Conservation (phyloP, 805 yeast genomes). For the Isabelozyma heimii region DNA sequence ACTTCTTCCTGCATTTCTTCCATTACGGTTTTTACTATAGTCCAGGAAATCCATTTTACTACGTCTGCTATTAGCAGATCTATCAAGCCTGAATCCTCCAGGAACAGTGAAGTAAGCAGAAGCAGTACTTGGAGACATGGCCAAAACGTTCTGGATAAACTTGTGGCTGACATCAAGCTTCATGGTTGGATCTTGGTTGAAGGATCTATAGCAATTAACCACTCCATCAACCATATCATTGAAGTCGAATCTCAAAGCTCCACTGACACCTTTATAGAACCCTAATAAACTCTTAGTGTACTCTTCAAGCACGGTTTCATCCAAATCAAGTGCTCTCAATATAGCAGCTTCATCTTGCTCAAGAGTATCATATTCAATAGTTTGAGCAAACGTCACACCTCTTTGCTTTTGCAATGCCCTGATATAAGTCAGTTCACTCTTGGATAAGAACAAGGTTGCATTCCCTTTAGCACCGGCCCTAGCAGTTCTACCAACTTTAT, state of each 20-base stretch:
- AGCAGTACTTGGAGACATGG: constrained; percentile 22
- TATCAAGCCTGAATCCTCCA: constrained; percentile 18
- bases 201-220: constrained; percentile 18
- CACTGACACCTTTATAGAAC: constrained; percentile 23
- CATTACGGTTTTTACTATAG: background rate
- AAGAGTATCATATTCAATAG: constrained; percentile 34
- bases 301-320: constrained; percentile 19
- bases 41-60: constrained; percentile 6
- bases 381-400: constrained; percentile 53
- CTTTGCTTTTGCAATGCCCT: constrained; percentile 44
- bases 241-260: constrained; percentile 17
- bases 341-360: constrained; percentile 28
- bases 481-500: constrained; percentile 95
- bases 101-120: constrained; percentile 21
- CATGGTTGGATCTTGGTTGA: constrained; percentile 16
- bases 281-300: constrained; percentile 23
- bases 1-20: constrained; percentile 7
- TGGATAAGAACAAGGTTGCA: constrained; percentile 58
- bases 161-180: constrained; percentile 14
- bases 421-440: constrained; percentile 57
- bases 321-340: constrained; percentile 11
- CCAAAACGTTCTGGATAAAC: constrained; percentile 18
- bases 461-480: constrained; percentile 83
- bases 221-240: constrained; percentile 29
- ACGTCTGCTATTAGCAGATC: constrained; percentile 5